phyloP scores from a whole-genome alignment of 1,284 basidiomycete species.

The Ceratobasidium sp. region DNA sequence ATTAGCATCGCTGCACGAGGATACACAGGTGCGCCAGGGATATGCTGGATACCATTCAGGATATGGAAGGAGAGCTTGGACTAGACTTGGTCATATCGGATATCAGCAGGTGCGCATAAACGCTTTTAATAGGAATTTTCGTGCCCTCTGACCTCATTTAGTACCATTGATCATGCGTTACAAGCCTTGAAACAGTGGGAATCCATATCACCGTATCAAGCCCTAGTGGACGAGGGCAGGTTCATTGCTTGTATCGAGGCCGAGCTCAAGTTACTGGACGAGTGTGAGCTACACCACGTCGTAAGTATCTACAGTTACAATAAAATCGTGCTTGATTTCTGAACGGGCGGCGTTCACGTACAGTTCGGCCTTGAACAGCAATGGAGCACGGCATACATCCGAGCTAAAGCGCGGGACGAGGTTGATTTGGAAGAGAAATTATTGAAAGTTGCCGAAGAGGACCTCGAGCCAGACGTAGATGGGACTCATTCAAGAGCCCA shows the following conservation, averaged over 20 bases:
- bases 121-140: neutral
- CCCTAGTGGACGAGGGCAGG: constrained; percentile 31
- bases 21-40: constrained; percentile 33
- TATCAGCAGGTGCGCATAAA: neutral
- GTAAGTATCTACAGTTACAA: neutral
- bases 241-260: constrained; percentile 20
- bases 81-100: constrained; percentile 28
- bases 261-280: constrained; percentile 22
- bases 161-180: constrained; percentile 4
- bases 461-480: constrained; percentile 20
- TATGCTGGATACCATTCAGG: constrained; percentile 35
- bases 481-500: neutral
- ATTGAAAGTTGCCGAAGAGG: constrained; percentile 27
- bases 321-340: neutral
- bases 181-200: constrained; percentile 33
- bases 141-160: neutral
- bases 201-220: constrained; percentile 39
- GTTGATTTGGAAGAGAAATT: constrained; percentile 31
- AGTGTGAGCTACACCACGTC: constrained; percentile 35
- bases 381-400: constrained; percentile 16
- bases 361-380: constrained; percentile 38
- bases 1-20: constrained; percentile 24
- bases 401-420: constrained; percentile 32
- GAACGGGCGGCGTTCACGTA: no score
- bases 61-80: constrained; percentile 37